Percentiles rank a stretch among this genome's conserved stretches.
Evolutionary conservation across 225 moss, liverwort and hornwort genomes (phyloP).

Genomic region (Lunularia cruciata): DNA sequence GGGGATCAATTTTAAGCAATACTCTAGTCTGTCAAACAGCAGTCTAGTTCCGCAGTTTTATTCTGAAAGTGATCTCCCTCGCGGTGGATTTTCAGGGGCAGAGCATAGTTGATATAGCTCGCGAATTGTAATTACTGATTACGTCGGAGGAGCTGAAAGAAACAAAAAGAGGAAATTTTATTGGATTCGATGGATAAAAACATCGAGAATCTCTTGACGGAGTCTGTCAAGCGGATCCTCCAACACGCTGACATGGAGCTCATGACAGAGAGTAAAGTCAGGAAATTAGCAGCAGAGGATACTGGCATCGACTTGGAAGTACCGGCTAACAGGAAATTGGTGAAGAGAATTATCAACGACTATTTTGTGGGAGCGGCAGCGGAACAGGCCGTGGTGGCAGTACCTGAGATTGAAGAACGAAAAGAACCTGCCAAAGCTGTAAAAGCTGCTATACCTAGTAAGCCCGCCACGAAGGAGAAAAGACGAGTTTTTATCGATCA

Average conservation of each 20-base stretch:
- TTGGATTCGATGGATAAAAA: background rate
- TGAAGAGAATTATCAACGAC: constrained; percentile 47
- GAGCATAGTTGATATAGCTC: no score
- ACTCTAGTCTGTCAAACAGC: no score
- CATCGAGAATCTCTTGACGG: background rate
- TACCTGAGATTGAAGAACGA: background rate
- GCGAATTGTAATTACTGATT: no score
- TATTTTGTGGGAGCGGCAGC: constrained; percentile 28
- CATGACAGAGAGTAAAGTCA: constrained; percentile 63
- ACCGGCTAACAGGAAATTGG: constrained; percentile 51
- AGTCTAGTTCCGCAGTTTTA: no score
- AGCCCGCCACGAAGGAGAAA: constrained; percentile 24
- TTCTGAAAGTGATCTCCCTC: no score
- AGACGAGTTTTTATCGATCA: constrained; percentile 6
- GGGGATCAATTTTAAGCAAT: no score
- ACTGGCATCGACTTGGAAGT: constrained; percentile 56
- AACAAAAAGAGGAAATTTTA: no score
- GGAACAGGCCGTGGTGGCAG: background rate
- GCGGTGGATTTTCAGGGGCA: no score
- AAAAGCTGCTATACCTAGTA: no score
- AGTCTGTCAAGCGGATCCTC: constrained; percentile 41
- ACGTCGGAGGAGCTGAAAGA: no score
- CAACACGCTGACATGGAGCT: constrained; percentile 48
- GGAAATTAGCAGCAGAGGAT: constrained; percentile 54
- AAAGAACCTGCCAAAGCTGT: background rate